Evolutionary conservation across 2,329 filamentous ascomycete genomes (phyloP), one percentile per base, ranked within the genome.

Genomic region (Lachnellula cervina): DNA sequence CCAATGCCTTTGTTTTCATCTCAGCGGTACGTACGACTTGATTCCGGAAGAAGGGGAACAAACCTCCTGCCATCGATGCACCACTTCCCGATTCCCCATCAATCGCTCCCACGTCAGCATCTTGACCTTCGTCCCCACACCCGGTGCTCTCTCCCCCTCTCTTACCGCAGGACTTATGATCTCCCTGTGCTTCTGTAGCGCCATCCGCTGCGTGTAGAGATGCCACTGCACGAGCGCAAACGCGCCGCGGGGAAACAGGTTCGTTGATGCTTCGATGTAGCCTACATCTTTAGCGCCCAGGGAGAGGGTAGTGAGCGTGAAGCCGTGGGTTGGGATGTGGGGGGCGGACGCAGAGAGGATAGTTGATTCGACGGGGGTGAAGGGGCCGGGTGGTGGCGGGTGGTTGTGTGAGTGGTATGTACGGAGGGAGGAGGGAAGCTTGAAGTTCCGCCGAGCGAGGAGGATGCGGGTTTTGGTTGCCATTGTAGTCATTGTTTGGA

Each of bases 61-160:
- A 73, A 94, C 90, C 81, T 95, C 90, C 74, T 96, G 89, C 90
- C 90, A 96, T 50, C 86, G 82, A 57, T 82, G 79, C 51, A 93
- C 82, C 34, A 97, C 76, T 8, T 84, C 77, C 57, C 73, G 74
- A 70, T 97, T 97, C 48, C 81, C 88, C 66, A 83, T 77, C 65
- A 99, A 72, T 46, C 94, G 78, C 71, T 88, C 86, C 82, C 94
- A 85, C 1, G 89, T 81, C 66, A 97, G 72, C 1, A 75, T 74
- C 66, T 87, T 84, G 5, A 95, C 84, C 68, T 85, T 90, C 3
- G 77, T 76, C 13, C 82, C 80, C 2, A 88, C 73, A 4, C 77
- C 76, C 48, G 77, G 62, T 35, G 70, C 62, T 17, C 62, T 65
- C 4, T 71, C 68, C 3, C 52, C 66, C 16, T 56, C 57, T 11